Evolutionary conservation across 78 protist species (phyloP).

Genomic region (Pigoraptor vietnamica): DNA sequence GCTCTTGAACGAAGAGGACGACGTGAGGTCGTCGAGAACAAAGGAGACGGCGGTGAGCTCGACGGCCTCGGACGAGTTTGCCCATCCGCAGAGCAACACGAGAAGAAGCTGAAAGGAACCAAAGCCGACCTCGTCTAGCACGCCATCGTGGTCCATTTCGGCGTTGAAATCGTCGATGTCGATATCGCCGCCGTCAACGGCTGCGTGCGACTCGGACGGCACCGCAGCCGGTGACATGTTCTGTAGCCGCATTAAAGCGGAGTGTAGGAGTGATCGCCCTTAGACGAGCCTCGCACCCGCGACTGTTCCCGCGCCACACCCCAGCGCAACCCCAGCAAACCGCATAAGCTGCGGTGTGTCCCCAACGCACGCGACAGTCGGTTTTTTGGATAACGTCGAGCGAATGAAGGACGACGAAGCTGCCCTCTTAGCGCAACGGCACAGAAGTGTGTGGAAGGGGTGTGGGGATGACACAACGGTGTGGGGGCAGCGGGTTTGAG

Average conservation of each 20-base stretch:
- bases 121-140: neutral
- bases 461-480: too few relatives aligned
- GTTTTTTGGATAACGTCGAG: too few relatives aligned
- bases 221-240: neutral
- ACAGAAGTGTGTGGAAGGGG: too few relatives aligned
- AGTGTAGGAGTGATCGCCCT: too few relatives aligned
- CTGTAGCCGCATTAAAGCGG: neutral
- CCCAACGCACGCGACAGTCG: too few relatives aligned
- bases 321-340: too few relatives aligned
- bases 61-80: neutral
- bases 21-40: neutral
- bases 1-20: neutral
- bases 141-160: neutral
- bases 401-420: too few relatives aligned
- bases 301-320: too few relatives aligned
- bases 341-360: too few relatives aligned
- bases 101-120: neutral
- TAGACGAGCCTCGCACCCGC: too few relatives aligned
- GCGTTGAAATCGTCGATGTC: neutral
- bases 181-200: neutral
- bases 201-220: neutral
- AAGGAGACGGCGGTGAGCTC: neutral
- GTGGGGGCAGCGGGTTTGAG: too few relatives aligned
- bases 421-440: too few relatives aligned
- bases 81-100: neutral